A percentile compares a stretch with the other conserved stretches of the same genome.
These are phyloP conservation scores for Tetrahymena thermophila DNA, from an alignment of 73 alveolate species.

Conservation along the genomic window DNA sequence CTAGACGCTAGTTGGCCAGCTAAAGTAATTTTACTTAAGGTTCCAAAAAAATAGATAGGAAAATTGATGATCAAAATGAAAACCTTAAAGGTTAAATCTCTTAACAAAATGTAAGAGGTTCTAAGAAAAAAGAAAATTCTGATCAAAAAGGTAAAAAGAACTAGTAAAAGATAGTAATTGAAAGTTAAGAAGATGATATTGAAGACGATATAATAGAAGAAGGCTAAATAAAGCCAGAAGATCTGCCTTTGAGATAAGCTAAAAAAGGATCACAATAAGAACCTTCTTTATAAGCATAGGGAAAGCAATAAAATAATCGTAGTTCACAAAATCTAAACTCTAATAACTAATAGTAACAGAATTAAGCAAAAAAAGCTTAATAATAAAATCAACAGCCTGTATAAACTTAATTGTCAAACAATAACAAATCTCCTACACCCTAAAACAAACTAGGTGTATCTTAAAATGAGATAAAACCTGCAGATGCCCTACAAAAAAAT, in stretches of 20 bases:
- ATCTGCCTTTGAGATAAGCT: background rate
- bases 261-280: background rate
- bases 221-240: background rate
- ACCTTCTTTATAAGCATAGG: background rate
- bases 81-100: background rate
- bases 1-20: background rate
- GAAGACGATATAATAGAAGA: background rate
- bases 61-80: background rate
- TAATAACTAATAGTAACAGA: too few species aligned
- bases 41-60: background rate
- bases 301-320: background rate
- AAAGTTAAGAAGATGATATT: background rate
- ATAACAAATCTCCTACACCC: background rate
- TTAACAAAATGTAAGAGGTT: background rate
- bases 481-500: background rate
- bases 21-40: background rate
- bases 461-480: background rate
- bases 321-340: background rate
- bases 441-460: background rate
- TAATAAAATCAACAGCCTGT: background rate
- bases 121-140: background rate
- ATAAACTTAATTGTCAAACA: too few species aligned
- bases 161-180: background rate
- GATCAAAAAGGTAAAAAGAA: background rate
- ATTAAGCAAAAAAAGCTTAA: background rate